These are phyloP conservation scores for Medicago ruthenica DNA, from an alignment of 306 rosid species.

Conservation along the genomic window DNA sequence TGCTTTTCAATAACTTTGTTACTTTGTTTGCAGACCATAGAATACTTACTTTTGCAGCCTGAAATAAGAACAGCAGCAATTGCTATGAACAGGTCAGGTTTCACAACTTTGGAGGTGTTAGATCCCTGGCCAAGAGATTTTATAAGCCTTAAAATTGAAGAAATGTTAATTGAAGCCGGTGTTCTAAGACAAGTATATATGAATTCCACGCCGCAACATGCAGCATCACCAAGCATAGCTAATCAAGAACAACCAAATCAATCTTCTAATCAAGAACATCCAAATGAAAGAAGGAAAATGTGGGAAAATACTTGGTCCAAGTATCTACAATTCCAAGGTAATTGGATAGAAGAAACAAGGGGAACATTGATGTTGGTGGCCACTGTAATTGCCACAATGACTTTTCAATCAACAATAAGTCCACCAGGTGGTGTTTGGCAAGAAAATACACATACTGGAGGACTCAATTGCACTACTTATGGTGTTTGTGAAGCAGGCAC, in stretches of 20 bases:
- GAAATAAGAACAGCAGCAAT: conserved; percentile 17
- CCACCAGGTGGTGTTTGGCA: conserved; percentile 22
- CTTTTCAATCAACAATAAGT: conserved; percentile 39
- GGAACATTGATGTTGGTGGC: conserved; percentile 46
- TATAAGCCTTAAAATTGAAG: conserved; percentile 21
- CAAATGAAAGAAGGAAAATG: neutral
- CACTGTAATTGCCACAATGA: conserved; percentile 51
- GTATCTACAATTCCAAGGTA: conserved; percentile 26
- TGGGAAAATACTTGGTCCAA: conserved; percentile 30
- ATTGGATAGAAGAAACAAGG: conserved; percentile 39
- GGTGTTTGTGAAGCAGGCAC: conserved; percentile 9
- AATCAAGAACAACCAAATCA: neutral
- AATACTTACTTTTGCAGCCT: conserved; percentile 41
- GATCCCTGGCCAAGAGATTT: neutral
- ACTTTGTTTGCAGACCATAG: conserved; percentile 33
- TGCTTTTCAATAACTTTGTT: neutral
- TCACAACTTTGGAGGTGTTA: conserved; percentile 25
- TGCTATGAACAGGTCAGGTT: neutral
- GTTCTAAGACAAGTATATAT: neutral
- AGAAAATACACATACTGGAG: neutral
- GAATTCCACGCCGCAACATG: neutral
- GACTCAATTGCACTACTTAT: conserved; percentile 14
- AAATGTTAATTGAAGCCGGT: conserved; percentile 29
- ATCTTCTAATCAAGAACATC: neutral
- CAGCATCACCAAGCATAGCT: neutral